These are phyloP conservation scores for Passiflora organensis DNA, from an alignment of 345 rosid genomes.

Conservation along the genomic window DNA sequence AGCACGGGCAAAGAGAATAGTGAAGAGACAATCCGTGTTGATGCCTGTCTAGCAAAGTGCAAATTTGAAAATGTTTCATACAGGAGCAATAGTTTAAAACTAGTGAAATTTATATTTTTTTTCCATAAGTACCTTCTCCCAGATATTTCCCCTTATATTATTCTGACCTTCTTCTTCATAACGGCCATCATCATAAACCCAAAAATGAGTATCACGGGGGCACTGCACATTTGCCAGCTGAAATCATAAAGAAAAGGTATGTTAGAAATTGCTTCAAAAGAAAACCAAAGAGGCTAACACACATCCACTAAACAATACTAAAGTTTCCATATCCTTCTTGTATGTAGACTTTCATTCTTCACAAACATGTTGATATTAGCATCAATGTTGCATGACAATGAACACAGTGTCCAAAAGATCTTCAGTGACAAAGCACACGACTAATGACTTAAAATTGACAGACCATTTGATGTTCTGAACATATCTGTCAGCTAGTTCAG, in stretches of 20 bases:
- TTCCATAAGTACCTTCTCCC: constrained; percentile 60
- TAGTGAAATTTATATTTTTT: constrained; percentile 3
- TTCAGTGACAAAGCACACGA: too few relatives aligned
- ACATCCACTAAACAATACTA: too few relatives aligned
- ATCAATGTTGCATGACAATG: too few relatives aligned
- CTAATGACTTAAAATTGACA: too few relatives aligned
- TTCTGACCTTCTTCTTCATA: constrained; percentile 89
- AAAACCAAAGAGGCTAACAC: not conserved
- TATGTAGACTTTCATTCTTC: too few relatives aligned
- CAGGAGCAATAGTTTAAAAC: constrained; percentile 3
- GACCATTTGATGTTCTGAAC: too few relatives aligned
- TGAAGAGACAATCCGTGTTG: constrained; percentile 73
- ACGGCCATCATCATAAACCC: constrained; percentile 84
- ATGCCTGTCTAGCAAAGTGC: constrained; percentile 64
- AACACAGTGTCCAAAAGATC: too few relatives aligned
- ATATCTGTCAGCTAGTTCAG: too few relatives aligned
- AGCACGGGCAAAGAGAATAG: constrained; percentile 90
- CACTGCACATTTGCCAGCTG: constrained; percentile 78
- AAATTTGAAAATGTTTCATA: constrained; percentile 21
- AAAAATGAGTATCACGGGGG: constrained; percentile 76
- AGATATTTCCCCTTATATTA: constrained; percentile 73
- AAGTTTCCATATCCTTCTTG: not conserved
- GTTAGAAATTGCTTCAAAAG: constrained; percentile 2
- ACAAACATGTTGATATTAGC: too few relatives aligned
- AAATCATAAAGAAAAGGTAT: constrained; percentile 13